Evolutionary conservation across 1,284 basidiomycete species (phyloP).

Genomic region (Ceratobasidium sp.): DNA sequence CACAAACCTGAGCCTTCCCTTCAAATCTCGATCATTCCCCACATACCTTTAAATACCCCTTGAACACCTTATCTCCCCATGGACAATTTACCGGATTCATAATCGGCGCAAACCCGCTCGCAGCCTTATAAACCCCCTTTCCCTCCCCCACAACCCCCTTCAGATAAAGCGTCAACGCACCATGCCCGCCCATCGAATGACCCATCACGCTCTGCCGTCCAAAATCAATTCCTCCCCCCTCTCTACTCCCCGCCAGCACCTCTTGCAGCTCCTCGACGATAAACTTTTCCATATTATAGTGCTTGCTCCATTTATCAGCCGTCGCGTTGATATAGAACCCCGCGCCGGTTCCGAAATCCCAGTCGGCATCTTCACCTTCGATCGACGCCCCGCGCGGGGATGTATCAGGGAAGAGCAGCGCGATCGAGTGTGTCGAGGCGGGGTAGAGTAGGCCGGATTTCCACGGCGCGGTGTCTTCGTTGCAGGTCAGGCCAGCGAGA

Average conservation of each 20-base stretch:
- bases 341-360: constrained; percentile 94
- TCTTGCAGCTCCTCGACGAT: constrained; percentile 84
- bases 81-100: constrained; percentile 83
- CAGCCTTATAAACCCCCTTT: constrained; percentile 79
- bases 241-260: constrained; percentile 67
- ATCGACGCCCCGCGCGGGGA: constrained; percentile 93
- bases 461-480: constrained; percentile 95
- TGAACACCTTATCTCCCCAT: constrained; percentile 95
- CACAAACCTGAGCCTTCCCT: not conserved
- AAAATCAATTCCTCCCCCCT: constrained; percentile 19
- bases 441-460: constrained; percentile 87
- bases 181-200: constrained; percentile 96
- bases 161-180: constrained; percentile 92
- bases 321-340: constrained; percentile 96
- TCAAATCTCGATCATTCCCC: not conserved
- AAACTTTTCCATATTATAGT: constrained; percentile 93
- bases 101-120: constrained; percentile 94
- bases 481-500: constrained; percentile 94
- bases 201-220: constrained; percentile 60
- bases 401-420: constrained; percentile 95
- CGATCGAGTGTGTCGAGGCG: constrained; percentile 85
- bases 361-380: constrained; percentile 82
- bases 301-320: constrained; percentile 76
- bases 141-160: constrained; percentile 52
- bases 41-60: constrained; percentile 76